Evolutionary conservation across 2,329 filamentous ascomycete genomes (phyloP), one percentile per base, ranked within the genome.

Genomic region (Diaporthe citri): DNA sequence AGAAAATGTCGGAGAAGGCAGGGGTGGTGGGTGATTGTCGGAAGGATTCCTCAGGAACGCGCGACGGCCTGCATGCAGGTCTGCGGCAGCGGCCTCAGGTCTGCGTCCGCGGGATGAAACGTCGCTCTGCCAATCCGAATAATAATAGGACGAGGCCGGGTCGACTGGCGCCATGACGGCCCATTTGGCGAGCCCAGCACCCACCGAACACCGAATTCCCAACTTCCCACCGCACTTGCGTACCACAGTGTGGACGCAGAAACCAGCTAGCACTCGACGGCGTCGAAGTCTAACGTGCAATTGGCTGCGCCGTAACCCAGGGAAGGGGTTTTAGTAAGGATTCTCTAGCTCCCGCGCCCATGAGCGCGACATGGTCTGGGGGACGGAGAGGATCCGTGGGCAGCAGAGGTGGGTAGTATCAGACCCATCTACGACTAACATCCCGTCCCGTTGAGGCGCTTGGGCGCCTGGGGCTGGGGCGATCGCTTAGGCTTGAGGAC

Each of bases 331-430:
- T 17, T 43, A 52, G 31, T 39, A 52, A n/a, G 64, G 46, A 20
- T n/a, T n/a, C 41, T 41, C 25, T 64, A 64, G 60, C 60, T 64
- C 60, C 60, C 60, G 60, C 60, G 60, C 41, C 36, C 31, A 17
- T 39, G 34, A 60, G 34, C 34, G 56, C 56, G 56, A 7, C 36
- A 41, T 12, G 57, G n/a, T 28, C 5, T n/a, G 36, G n/a, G 41
- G 60, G 48, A n/a, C 64, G 46, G 64, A 69, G 31, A 67, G 34
- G 64, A 69, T 69, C 64, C 48, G 64, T 69, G 64, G 62, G 48
- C 64, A 39, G 5, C 8, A 41, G 34, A 22, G 64, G 64, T 69
- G 64, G 64, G 64, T 55, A 41, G 62, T 9, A 39, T 67, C 28
- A 52, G 62, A 52, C 46, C 62, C 46, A 67, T 69, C 64, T 34